Evolutionary conservation across 192 early-diverging fungal genomes (phyloP).

Genomic region (Podochytrium sp.): DNA sequence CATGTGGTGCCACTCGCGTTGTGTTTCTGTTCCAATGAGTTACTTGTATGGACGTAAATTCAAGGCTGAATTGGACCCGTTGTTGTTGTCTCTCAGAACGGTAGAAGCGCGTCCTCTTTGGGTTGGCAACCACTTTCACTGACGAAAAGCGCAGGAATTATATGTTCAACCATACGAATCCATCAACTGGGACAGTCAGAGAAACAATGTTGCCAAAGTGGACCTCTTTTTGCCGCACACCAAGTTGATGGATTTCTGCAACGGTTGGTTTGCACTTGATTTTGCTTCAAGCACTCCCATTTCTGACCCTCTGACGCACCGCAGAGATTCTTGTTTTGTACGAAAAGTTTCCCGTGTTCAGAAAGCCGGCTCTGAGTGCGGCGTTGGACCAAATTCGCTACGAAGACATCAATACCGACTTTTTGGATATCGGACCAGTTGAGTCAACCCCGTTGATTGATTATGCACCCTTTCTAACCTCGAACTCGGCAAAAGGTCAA

Average conservation of each 20-base stretch:
- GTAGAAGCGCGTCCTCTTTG: conserved; percentile 13
- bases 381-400: conserved; percentile 80
- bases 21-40: conserved; percentile 95
- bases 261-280: conserved; percentile 58
- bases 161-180: conserved; percentile 84
- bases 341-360: conserved; percentile 71
- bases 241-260: conserved; percentile 71
- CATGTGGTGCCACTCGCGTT: conserved; percentile 94
- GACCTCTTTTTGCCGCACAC: conserved; percentile 90
- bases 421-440: conserved; percentile 87
- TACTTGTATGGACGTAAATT: conserved; percentile 82
- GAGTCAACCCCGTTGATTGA: not conserved
- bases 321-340: conserved; percentile 61
- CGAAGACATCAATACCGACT: conserved; percentile 90
- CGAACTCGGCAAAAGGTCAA: conserved; percentile 65
- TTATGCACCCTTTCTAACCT: conserved; percentile 5
- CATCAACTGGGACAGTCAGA: conserved; percentile 81
- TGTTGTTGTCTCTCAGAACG: conserved; percentile 78
- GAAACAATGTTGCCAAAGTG: conserved; percentile 78
- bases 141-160: conserved; percentile 59
- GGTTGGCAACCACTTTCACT: not conserved
- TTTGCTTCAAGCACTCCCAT: not conserved
- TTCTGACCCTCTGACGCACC: not conserved
- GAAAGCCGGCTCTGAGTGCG: conserved; percentile 73
- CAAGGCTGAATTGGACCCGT: conserved; percentile 59